Conservation (phyloP, 1,284 basidiomycete species). For the Rhodotorula sp. region DNA sequence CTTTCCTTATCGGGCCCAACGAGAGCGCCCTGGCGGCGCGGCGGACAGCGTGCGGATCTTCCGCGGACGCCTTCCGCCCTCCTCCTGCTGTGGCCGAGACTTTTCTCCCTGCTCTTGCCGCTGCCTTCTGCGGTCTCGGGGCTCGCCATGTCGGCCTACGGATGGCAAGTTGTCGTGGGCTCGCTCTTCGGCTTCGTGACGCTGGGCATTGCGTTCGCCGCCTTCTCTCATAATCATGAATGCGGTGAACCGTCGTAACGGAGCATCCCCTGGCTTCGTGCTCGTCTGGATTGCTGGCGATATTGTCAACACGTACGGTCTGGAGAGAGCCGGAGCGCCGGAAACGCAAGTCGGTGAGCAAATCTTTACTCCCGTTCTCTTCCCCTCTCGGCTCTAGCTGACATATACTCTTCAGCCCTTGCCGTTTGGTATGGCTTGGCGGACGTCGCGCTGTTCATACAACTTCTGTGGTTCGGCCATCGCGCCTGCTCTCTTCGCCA, state of each 20-base stretch:
- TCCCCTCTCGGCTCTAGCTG: background rate
- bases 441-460: background rate
- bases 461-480: conserved; percentile 13
- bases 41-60: too few species aligned
- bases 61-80: too few species aligned
- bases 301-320: background rate
- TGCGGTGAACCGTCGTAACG: too few species aligned
- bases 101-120: too few species aligned
- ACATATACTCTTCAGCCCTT: conserved; percentile 4
- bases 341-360: too few species aligned
- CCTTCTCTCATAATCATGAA: conserved; percentile 7
- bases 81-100: too few species aligned
- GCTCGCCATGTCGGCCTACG: too few species aligned
- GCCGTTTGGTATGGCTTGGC: background rate
- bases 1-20: too few species aligned
- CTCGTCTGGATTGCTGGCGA: conserved; percentile 2
- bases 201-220: conserved; percentile 2
- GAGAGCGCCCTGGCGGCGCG: too few species aligned
- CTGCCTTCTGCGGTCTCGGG: too few species aligned
- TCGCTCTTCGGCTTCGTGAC: conserved; percentile 4
- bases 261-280: background rate
- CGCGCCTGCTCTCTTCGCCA: background rate
- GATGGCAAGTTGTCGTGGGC: background rate
- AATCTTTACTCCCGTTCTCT: too few species aligned
- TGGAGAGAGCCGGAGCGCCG: too few species aligned